Evolutionary conservation across 2,329 filamentous ascomycete species (phyloP), one percentile per base, ranked within the genome.

Genomic region (Sclerotinia sclerotiorum): DNA sequence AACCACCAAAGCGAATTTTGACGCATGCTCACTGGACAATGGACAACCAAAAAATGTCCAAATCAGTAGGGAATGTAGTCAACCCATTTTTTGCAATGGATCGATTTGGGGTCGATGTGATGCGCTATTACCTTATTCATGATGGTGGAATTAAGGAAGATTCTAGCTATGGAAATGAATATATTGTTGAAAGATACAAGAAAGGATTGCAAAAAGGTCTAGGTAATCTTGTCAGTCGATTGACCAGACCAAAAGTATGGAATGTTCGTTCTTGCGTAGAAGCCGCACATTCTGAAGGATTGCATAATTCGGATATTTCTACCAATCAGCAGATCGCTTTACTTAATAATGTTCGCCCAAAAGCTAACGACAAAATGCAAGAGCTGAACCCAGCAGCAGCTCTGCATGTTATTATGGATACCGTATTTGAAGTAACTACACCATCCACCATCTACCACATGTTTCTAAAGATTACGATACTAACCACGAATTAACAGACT

Each of bases 11-110:
- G 76, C 88, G 88, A 71, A 86, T 99, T 44, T 82, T 99, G 2
- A 92, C 92, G 65, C 95, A 99, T 77, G 93, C 90, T 2, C 95
- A 99, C 78, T 99, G 96, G 95, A 97, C 93, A 19, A 89, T 99
- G 80, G 92, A 91, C 68, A 88, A 88, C 65, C 87, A 89, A 74
- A 99, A 99, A 79, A 99, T 99, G 94, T 94, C 94, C 70, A 99
- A 99, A 79, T 97, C 92, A 1, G 87, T 90, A 2, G 95, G 95
- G 71, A 97, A 97, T 77, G 94, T 97, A 1, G 94, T 99, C 55
- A 95, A 97, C 76, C 95, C 95, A 0, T 93, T 96, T 77, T 93
- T 93, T 73, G 95, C 95, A 17, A 85, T 98, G 60, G 90, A 97
- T 71, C 87, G 94, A 8, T 99, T 93, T 80, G 93, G 93, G 2